Conservation (phyloP, 768 basidiomycete species). For the Rossbeevera mucosa region DNA sequence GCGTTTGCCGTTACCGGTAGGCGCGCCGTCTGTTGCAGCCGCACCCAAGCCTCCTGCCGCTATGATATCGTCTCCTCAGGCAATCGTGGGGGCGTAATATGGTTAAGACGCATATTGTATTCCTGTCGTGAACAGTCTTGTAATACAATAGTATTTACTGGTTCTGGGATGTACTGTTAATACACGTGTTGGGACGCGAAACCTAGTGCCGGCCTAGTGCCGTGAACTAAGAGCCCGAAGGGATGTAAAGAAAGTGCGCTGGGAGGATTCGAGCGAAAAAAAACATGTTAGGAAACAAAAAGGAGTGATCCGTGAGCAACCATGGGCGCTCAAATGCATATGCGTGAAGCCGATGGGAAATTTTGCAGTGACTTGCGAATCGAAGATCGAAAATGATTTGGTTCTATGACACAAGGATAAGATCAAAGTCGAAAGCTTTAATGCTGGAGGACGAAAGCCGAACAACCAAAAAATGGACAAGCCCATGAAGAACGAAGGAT, state of each 20-base stretch:
- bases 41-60: constrained; percentile 4
- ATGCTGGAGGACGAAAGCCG: background rate
- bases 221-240: background rate
- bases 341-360: background rate
- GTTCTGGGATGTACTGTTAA: background rate
- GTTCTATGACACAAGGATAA: background rate
- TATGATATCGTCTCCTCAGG: constrained; percentile 17
- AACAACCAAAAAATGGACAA: background rate
- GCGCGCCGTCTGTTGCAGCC: constrained; percentile 55
- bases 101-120: background rate
- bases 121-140: constrained; percentile 3
- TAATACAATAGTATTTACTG: constrained; percentile 7
- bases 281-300: background rate
- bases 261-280: background rate
- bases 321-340: background rate
- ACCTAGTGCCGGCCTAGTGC: constrained; percentile 7
- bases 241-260: background rate
- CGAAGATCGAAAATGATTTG: background rate
- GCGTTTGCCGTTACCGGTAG: constrained; percentile 51
- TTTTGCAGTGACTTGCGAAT: background rate
- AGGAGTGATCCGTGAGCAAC: background rate
- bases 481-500: background rate
- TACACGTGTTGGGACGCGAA: constrained; percentile 6
- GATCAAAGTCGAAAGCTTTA: background rate
- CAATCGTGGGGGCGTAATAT: constrained; percentile 33